These are phyloP conservation scores for Acanthamoeba sp. DNA, from an alignment of 208 protist genomes.

Conservation along the genomic window DNA sequence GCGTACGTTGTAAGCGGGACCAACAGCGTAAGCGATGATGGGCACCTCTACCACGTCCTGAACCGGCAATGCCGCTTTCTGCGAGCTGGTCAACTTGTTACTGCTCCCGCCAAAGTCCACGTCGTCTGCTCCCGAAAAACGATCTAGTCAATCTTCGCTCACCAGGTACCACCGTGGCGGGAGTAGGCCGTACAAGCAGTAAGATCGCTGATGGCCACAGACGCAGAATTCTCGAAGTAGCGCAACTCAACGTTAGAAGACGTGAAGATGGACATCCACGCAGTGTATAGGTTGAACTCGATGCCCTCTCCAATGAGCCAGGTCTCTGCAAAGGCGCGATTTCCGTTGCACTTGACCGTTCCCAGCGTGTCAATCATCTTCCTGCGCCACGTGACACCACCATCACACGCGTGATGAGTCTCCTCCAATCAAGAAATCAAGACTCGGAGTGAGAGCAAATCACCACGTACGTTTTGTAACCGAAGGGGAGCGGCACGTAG, in stretches of 20 bases:
- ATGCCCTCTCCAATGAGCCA: constrained; percentile 56
- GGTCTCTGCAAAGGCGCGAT: background rate
- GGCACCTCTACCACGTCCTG: background rate
- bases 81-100: background rate
- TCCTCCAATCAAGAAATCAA: too few species aligned
- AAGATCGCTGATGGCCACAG: background rate
- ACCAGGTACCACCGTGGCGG: too few species aligned
- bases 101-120: constrained; percentile 41
- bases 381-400: too few species aligned
- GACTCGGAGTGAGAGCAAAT: background rate
- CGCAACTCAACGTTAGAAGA: background rate
- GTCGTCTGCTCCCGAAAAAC: background rate
- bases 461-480: constrained; percentile 45
- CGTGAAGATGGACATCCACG: background rate
- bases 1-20: constrained; percentile 24
- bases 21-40: constrained; percentile 12
- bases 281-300: constrained; percentile 8
- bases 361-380: constrained; percentile 36
- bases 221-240: background rate
- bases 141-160: too few species aligned
- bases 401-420: too few species aligned
- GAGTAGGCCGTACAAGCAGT: background rate
- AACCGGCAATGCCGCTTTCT: background rate
- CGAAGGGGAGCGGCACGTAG: constrained; percentile 1
- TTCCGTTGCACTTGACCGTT: background rate